Evolutionary conservation across 176 grass and related monocot species (phyloP), one percentile per base, ranked within the genome.

Genomic region (Aechmea fasciata): DNA sequence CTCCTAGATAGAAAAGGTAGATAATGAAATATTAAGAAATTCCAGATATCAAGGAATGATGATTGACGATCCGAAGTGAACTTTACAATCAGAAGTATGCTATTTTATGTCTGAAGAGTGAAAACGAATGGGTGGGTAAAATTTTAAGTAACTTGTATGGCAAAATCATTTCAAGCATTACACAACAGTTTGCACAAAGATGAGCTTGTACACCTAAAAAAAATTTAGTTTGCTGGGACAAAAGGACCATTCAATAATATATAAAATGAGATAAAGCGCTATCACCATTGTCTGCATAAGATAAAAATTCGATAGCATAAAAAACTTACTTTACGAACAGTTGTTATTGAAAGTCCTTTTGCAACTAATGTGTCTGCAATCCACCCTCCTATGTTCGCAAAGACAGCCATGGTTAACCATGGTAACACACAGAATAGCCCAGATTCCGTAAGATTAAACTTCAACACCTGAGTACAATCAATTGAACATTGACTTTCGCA

Each of bases 351-450:
- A 69, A 91, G 0, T 28, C 88, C 92, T 83, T 74, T 96, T 47
- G 55, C 55, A 57, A 96, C 85, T 50, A 96, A 85, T 9, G 92
- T 92, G 77, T 96, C 92, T 49, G 92, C 92, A 67, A 96, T 96
- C 88, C 92, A 96, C 24, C 92, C 92, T 47, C 92, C 92, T 71
- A 97, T 72, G 49, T 97, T 97, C 11, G 93, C 89, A 71, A 87
- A 97, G 17, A 97, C 69, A 48, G 89, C 93, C 93, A 97, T 90
- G 23, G 93, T 97, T 57, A 97, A 66, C 93, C 93, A 97, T 66
- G 93, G 93, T 74, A 97, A 76, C 33, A 97, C 93, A 66, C 93
- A 97, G 1, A 97, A 62, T 64, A 97, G 84, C 26, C 93, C 89
- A 11, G 93, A 92, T 82, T 97, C 93, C 0, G 86, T 97, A 52